Base-by-base conservation (phyloP, 108 stramenopile species). In the Aurantiochytrium sp. region DNA sequence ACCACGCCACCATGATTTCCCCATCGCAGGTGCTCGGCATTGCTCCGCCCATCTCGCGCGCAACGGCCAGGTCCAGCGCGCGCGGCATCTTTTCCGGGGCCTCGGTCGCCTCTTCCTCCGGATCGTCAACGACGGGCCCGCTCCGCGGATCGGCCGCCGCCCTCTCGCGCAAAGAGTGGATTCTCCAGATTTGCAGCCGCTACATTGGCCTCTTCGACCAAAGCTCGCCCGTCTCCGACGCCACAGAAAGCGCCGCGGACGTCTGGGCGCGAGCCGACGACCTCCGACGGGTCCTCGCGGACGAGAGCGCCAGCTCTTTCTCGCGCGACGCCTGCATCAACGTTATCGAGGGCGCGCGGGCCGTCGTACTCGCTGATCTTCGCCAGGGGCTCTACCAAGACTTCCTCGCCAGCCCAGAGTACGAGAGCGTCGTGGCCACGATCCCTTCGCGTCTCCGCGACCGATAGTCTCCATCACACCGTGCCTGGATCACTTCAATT, bases 381-480 rank as follows among this genome's bases (percentile, higher is more conserved):
- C 42, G 45, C 1, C 21, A 41, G 39, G 24, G 32, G 24, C 73
- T 81, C 6, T 81, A 81, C 2, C 45, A 41, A 81, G 42, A 81
- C 21, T 81, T 81, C 39, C 39, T 81, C 36, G 27, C 27, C 6
- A 48, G 45, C 39, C 42, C 73, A 8, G 73, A 81, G 27, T 81
- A 81, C 4, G 73, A 81, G 73, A 81, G 73, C n/a, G 45, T 81
- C 73, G 30, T 81, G 6, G 39, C 73, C 73, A 81, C 73, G 12
- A 81, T 81, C 24, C 73, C 73, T 65, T 65, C 59, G 19, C 27
- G 59, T 17, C 19, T 65, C 6, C 59, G 59, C 15, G 59, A 65
- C 24, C 32, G 59, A 17, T 65, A 27, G 19, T 52, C 15, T n/a
- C n/a, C n/a, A n/a, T n/a, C n/a, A n/a, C n/a, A n/a, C n/a, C n/a